Percentiles rank a stretch among this genome's conserved stretches.
These are phyloP conservation scores for Flaveria floridana DNA, from an alignment of 140 eudicot genomes.

Conservation along the genomic window DNA sequence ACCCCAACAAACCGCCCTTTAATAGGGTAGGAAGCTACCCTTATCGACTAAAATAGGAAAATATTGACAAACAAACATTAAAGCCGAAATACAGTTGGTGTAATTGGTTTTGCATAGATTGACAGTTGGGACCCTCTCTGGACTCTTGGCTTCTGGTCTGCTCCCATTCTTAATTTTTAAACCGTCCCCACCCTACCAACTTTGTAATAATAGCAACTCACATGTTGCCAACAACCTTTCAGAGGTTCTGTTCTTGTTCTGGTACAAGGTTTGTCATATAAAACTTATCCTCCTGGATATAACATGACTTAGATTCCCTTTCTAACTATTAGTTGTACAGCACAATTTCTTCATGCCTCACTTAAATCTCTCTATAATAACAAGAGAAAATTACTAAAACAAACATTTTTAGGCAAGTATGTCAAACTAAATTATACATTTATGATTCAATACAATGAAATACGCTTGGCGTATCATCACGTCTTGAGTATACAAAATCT, in stretches of 20 bases:
- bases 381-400: background rate
- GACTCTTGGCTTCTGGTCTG: conserved; percentile 31
- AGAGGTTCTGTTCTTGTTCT: conserved; percentile 19
- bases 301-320: conserved; percentile 26
- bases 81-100: conserved; percentile 31
- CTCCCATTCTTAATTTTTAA: conserved; percentile 18
- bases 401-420: background rate
- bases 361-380: background rate
- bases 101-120: conserved; percentile 33
- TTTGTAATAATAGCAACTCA: conserved; percentile 25
- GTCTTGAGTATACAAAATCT: background rate
- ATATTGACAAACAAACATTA: conserved; percentile 37
- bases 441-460: background rate
- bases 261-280: conserved; percentile 28
- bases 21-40: conserved; percentile 33
- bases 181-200: conserved; percentile 20
- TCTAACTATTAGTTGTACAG: conserved; percentile 17
- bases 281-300: conserved; percentile 25
- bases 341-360: background rate
- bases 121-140: conserved; percentile 48
- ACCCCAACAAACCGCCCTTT: conserved; percentile 5
- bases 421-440: background rate
- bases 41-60: conserved; percentile 24
- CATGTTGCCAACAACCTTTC: conserved; percentile 32
- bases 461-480: background rate